Conservation (phyloP, 352 stramenopile genomes). For the Phytophthora syringae region DNA sequence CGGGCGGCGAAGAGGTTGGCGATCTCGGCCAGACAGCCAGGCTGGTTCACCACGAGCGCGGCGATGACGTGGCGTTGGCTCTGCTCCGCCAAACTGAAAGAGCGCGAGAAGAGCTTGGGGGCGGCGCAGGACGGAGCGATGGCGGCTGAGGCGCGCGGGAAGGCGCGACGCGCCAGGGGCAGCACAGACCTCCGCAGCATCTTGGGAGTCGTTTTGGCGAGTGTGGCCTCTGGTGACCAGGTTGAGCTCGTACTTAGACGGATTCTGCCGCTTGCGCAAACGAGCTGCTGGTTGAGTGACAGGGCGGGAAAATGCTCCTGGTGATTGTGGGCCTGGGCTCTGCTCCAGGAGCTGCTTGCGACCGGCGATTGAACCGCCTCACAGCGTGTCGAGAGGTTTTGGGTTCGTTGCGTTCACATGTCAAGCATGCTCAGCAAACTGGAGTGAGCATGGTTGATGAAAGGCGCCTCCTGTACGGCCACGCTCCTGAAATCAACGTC, state of each 20-base stretch:
- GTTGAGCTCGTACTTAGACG: slow-evolving; percentile 1
- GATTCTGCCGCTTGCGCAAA: slow-evolving; percentile 21
- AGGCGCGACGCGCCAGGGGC: slow-evolving; percentile 35
- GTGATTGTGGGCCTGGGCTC: too few relatives aligned
- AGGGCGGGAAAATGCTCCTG: slow-evolving; percentile 44
- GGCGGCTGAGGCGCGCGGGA: slow-evolving; percentile 19
- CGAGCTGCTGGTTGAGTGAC: slow-evolving; percentile 7
- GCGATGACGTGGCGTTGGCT: slow-evolving; percentile 84
- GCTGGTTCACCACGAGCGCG: slow-evolving; percentile 86
- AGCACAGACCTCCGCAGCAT: slow-evolving; percentile 46
- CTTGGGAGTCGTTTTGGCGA: slow-evolving; percentile 27
- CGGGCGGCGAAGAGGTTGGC: slow-evolving; percentile 85
- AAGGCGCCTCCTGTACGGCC: too few relatives aligned
- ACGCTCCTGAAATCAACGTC: too few relatives aligned
- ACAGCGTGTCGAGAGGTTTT: too few relatives aligned
- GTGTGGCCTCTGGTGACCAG: slow-evolving; percentile 24
- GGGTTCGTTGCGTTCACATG: too few relatives aligned
- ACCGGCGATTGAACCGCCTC: too few relatives aligned
- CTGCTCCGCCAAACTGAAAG: slow-evolving; percentile 47
- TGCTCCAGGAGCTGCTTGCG: too few relatives aligned
- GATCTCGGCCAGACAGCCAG: slow-evolving; percentile 86
- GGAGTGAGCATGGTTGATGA: too few relatives aligned
- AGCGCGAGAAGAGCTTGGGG: slow-evolving; percentile 34
- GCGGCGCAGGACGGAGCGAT: slow-evolving; percentile 11
- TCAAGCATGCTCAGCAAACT: too few relatives aligned